Evolutionary conservation across 495 filamentous ascomycete genomes (phyloP).

Genomic region (Amniculicola lignicola): DNA sequence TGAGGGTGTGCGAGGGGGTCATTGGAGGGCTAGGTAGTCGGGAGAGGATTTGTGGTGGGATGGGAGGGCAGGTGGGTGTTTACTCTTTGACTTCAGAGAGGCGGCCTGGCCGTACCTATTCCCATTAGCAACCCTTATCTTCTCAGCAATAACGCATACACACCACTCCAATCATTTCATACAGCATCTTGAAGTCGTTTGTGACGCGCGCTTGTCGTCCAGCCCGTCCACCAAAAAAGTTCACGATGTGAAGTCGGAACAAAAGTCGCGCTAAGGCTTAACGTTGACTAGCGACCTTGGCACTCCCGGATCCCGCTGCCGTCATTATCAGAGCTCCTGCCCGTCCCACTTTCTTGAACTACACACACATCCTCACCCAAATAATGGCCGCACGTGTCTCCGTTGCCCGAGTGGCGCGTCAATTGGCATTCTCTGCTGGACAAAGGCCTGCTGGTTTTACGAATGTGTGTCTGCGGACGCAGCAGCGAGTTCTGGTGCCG

Average conservation of each 20-base stretch:
- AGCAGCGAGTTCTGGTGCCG: conserved; percentile 9
- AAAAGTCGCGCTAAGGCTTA: too few species aligned
- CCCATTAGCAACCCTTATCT: conserved; percentile 51
- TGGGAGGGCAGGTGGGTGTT: conserved; percentile 29
- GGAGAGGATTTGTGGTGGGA: background rate
- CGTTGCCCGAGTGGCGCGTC: conserved; percentile 27
- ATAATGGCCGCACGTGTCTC: conserved; percentile 34
- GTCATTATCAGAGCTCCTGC: conserved; percentile 1
- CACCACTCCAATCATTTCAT: conserved; percentile 95
- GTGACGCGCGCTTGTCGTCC: background rate
- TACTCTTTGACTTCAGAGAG: conserved; percentile 93
- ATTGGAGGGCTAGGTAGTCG: too few species aligned
- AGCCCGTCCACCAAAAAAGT: too few species aligned
- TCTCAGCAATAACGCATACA: conserved; percentile 39
- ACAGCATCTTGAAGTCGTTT: conserved; percentile 64
- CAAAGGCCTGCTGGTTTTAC: conserved; percentile 18
- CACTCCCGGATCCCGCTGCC: background rate
- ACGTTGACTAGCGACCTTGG: background rate
- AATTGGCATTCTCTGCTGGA: conserved; percentile 23
- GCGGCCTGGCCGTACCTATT: conserved; percentile 82
- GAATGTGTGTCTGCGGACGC: too few species aligned
- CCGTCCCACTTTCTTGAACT: background rate
- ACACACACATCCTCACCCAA: background rate
- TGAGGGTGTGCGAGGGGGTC: background rate
- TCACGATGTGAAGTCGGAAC: too few species aligned